A percentile compares a stretch with the other conserved stretches of the same genome.
phyloP scores from a whole-genome alignment of 768 basidiomycete genomes.

The Sporobolomyces phaffii region DNA sequence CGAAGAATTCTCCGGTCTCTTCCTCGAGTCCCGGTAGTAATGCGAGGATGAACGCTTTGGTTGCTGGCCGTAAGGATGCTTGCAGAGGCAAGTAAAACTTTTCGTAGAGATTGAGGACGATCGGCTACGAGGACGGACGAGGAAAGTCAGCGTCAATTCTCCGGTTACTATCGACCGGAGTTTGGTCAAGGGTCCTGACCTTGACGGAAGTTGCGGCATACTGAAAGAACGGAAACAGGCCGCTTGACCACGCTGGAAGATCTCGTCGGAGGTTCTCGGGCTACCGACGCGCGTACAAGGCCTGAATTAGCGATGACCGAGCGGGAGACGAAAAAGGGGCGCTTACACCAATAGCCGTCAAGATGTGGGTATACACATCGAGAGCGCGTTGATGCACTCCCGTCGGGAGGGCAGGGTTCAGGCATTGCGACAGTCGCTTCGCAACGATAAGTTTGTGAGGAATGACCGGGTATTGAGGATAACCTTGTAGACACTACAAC shows the following conservation, averaged over 20 bases:
- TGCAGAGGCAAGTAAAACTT: conserved; percentile 84
- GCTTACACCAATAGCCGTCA: conserved; percentile 82
- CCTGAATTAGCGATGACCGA: too few species aligned
- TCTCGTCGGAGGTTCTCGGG: conserved; percentile 79
- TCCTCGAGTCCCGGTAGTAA: conserved; percentile 93
- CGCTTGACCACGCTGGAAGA: conserved; percentile 86
- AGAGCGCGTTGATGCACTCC: conserved; percentile 95
- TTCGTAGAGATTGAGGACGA: conserved; percentile 84
- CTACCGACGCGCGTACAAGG: conserved; percentile 52
- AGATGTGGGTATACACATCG: conserved; percentile 87
- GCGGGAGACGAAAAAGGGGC: conserved; percentile 41
- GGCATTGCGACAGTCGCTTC: conserved; percentile 88
- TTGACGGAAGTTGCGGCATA: conserved; percentile 98
- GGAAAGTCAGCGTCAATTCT: neutral
- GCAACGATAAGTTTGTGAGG: conserved; percentile 89
- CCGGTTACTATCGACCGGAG: too few species aligned
- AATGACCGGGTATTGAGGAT: conserved; percentile 91
- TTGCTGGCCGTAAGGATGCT: conserved; percentile 70
- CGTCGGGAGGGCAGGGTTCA: conserved; percentile 94
- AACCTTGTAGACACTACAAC: conserved; percentile 77
- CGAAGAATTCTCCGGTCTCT: conserved; percentile 95
- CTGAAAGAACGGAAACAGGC: conserved; percentile 96
- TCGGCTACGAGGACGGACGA: conserved; percentile 54
- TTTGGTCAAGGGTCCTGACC: conserved; percentile 55
- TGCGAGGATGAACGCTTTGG: conserved; percentile 90